Base-by-base conservation (phyloP, 495 filamentous ascomycete species). In the Aspergillus sparsus region DNA sequence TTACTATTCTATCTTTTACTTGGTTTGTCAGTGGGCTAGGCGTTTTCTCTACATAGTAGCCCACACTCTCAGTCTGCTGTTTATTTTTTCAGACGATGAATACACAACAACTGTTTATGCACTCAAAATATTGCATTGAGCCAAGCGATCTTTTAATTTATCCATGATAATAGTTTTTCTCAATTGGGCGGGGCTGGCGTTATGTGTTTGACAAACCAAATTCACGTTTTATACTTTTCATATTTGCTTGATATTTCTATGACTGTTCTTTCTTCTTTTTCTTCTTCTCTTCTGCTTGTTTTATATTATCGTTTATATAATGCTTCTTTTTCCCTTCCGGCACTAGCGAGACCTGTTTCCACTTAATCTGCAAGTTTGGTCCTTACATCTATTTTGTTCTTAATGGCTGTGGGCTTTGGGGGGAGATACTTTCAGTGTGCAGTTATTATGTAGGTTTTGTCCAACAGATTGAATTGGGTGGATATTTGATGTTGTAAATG, bases 1-100 rank as follows among this genome's bases (percentile, higher is more conserved):
- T 94, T 47, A 96, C 92, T 7, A 76, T 96, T 11, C 62, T 89
- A 32, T 91, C 90, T 47, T 96, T 97, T 70, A 89, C 89, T 52
- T 97, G 91, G 89, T 97, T 97, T 64, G 87, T 91, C 45, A 82
- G 82, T 44, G 89, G 83, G 10, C 79, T 87, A 54, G 89, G 83
- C 32, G 73, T 87, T 50, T 80, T 87, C 62, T 82, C 70, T 9
- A 68, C 64, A 67, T 63, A 47, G 46, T 1, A 36, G 10, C 34
- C 34, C 13, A 39, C 21, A 1, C 7, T 13, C 35, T 57, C 47
- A 49, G 62, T 66, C 53, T 65, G 55, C 62, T 66, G 60, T 62
- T 69, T 57, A 69, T 69, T 62, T 58, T 67, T 53, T 44, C 21
- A 27, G 21, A 21, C 8, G 49, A 58, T 51, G 55, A 51, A 56